A percentile compares a stretch with the other conserved stretches of the same genome.
These are phyloP conservation scores for Neonectria coccinea DNA, from an alignment of 2,329 filamentous ascomycete genomes.

Conservation along the genomic window DNA sequence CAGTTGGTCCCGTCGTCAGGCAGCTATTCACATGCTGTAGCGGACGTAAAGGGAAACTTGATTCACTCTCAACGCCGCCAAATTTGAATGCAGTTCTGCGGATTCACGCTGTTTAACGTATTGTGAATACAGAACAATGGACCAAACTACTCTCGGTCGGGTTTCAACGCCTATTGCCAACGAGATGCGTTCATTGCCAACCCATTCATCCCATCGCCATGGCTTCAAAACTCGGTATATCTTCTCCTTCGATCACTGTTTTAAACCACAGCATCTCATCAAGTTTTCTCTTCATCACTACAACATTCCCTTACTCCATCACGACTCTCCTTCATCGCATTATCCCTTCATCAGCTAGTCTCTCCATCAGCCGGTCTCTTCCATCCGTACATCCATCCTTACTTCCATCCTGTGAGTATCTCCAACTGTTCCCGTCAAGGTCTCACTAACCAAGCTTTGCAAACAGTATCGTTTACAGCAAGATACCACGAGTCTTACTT, in stretches of 20 bases:
- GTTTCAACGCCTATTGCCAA: background rate
- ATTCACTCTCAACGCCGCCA: background rate
- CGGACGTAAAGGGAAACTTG: background rate
- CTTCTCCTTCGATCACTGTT: background rate
- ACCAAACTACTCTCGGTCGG: background rate
- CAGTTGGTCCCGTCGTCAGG: background rate
- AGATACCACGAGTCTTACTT: background rate
- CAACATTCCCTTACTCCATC: background rate
- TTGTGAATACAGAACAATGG: conserved; percentile 12
- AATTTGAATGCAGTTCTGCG: background rate
- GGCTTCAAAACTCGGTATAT: background rate
- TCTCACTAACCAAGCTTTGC: background rate
- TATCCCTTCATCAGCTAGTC: background rate
- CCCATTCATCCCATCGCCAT: background rate
- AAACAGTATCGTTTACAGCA: background rate
- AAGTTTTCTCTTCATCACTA: background rate
- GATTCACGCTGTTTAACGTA: background rate
- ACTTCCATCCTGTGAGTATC: background rate
- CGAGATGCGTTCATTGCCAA: background rate
- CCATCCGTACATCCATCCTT: background rate
- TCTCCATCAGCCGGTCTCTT: background rate
- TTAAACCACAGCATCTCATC: background rate
- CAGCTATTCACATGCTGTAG: conserved; percentile 6
- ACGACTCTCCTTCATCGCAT: background rate
- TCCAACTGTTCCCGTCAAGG: background rate